phyloP scores from a whole-genome alignment of 2,329 filamentous ascomycete species.

The Calonectria pseudoreteaudii region DNA sequence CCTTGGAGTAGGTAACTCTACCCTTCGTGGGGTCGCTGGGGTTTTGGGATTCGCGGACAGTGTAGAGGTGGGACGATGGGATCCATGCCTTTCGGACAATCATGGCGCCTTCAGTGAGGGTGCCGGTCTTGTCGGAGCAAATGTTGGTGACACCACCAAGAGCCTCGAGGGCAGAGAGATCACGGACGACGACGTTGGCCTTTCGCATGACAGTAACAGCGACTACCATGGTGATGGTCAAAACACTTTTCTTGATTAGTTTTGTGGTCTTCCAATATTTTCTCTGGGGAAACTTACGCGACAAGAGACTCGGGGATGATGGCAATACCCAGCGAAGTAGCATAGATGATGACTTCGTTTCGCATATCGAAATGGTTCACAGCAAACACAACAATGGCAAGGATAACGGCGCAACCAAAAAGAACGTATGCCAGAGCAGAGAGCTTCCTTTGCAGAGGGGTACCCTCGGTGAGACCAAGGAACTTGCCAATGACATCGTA shows the following conservation, averaged over 20 bases:
- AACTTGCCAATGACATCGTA: slow-evolving; percentile 67
- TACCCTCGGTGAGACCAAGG: slow-evolving; percentile 73
- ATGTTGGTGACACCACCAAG: slow-evolving; percentile 79
- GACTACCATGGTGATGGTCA: slow-evolving; percentile 78
- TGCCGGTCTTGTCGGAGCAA: slow-evolving; percentile 81
- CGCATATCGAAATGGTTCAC: slow-evolving; percentile 65
- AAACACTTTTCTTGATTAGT: slow-evolving; percentile 55
- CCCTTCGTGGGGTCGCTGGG: slow-evolving; percentile 73
- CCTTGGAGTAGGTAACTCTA: slow-evolving; percentile 60
- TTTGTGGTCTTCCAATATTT: neutral
- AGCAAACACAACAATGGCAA: slow-evolving; percentile 69
- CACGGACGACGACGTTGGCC: slow-evolving; percentile 73
- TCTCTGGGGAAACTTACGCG: slow-evolving; percentile 56
- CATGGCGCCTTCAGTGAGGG: slow-evolving; percentile 77
- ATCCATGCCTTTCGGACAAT: slow-evolving; percentile 76
- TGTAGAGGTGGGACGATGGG: slow-evolving; percentile 67
- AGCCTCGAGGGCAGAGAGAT: slow-evolving; percentile 75
- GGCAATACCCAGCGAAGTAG: slow-evolving; percentile 68
- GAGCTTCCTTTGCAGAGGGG: slow-evolving; percentile 82
- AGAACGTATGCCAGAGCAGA: slow-evolving; percentile 82
- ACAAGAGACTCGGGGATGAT: slow-evolving; percentile 75
- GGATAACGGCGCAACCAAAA: slow-evolving; percentile 74
- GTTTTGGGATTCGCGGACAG: slow-evolving; percentile 70
- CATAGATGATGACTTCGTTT: slow-evolving; percentile 68
- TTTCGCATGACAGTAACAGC: slow-evolving; percentile 74